Evolutionary conservation across 371 early-diverging fungal genomes (phyloP).

Genomic region (Lichtheimia ramosa): DNA sequence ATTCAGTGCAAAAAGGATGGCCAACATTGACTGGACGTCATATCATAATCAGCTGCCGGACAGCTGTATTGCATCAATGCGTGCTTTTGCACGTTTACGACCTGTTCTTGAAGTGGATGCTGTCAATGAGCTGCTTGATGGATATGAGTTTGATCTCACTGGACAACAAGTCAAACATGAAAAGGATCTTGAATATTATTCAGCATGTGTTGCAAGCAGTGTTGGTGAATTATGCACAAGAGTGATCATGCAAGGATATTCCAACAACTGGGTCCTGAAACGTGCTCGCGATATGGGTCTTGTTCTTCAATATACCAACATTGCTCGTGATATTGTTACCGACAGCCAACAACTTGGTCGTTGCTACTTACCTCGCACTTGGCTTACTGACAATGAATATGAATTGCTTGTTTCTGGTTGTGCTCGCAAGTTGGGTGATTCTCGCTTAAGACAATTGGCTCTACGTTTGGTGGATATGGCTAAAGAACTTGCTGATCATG

Average conservation of each 20-base stretch:
- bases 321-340: slow-evolving; percentile 60
- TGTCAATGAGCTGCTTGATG: slow-evolving; percentile 51
- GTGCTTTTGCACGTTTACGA: slow-evolving; percentile 37
- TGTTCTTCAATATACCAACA: slow-evolving; percentile 60
- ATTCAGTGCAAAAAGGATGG: slow-evolving; percentile 22
- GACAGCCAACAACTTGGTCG: slow-evolving; percentile 55
- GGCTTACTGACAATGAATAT: slow-evolving; percentile 25
- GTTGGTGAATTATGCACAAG: slow-evolving; percentile 60
- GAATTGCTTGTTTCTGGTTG: slow-evolving; percentile 15
- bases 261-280: slow-evolving; percentile 24
- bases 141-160: slow-evolving; percentile 55
- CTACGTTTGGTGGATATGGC: slow-evolving; percentile 23
- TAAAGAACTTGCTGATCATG: slow-evolving; percentile 23
- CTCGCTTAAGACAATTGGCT: slow-evolving; percentile 22
- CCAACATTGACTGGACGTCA: slow-evolving; percentile 25
- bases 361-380: slow-evolving; percentile 47
- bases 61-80: slow-evolving; percentile 30
- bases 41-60: slow-evolving; percentile 24
- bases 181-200: slow-evolving; percentile 47
- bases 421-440: slow-evolving; percentile 27
- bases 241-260: slow-evolving; percentile 18
- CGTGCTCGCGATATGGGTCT: slow-evolving; percentile 61
- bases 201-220: slow-evolving; percentile 58
- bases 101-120: slow-evolving; percentile 38
- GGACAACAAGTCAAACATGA: slow-evolving; percentile 28